These are phyloP conservation scores for Rhizoctonia solani DNA, from an alignment of 1,284 basidiomycete species.

Conservation along the genomic window DNA sequence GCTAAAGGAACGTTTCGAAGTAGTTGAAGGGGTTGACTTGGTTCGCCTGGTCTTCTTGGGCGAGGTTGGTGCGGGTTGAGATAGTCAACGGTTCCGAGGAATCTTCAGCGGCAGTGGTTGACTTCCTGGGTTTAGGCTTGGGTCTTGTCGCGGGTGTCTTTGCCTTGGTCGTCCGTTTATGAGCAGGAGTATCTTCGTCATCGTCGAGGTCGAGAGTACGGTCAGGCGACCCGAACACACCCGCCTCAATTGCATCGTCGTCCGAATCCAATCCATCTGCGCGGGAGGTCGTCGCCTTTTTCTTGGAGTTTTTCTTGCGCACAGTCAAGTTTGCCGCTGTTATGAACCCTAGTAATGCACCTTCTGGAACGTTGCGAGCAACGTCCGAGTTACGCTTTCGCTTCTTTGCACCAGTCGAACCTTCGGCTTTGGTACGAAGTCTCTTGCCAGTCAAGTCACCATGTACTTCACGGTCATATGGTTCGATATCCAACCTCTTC, in stretches of 20 bases:
- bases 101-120: background rate
- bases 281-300: constrained; percentile 35
- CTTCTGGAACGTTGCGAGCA: constrained; percentile 65
- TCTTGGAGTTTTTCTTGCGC: constrained; percentile 39
- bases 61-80: constrained; percentile 16
- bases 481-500: constrained; percentile 77
- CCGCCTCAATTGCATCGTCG: constrained; percentile 31
- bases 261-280: constrained; percentile 34
- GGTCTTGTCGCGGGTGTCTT: constrained; percentile 16
- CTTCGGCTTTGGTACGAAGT: constrained; percentile 43
- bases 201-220: constrained; percentile 3
- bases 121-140: constrained; percentile 38
- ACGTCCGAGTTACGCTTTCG: constrained; percentile 71
- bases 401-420: constrained; percentile 54
- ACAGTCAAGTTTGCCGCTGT: constrained; percentile 61
- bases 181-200: background rate
- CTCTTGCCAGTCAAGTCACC: constrained; percentile 46
- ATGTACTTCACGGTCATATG: constrained; percentile 62
- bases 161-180: constrained; percentile 10
- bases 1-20: constrained; percentile 11
- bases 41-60: constrained; percentile 22
- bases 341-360: constrained; percentile 66
- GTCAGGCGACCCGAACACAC: constrained; percentile 9
- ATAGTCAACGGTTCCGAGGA: constrained; percentile 5
- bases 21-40: constrained; percentile 25